phyloP scores from a whole-genome alignment of 148 eudicot species.

The Gaultheria prostrata region DNA sequence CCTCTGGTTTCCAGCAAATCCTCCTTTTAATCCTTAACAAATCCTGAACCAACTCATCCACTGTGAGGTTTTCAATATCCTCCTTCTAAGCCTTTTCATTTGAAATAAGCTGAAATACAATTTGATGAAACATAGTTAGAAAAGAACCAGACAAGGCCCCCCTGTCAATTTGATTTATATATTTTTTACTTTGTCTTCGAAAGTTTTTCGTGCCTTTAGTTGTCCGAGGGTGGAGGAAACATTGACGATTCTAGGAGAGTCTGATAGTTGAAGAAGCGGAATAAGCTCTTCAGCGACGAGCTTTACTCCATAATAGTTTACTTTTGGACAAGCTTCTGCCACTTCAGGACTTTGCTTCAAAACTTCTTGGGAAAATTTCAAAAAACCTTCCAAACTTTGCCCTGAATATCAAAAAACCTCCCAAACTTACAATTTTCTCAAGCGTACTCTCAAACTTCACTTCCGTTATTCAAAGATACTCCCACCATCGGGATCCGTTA shows the following conservation, averaged over 20 bases:
- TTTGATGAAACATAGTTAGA: neutral
- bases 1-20: conserved; percentile 23
- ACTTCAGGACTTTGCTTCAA: conserved; percentile 18
- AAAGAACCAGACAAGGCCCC: neutral
- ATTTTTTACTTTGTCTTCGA: too few relatives aligned
- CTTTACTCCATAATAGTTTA: conserved; percentile 48
- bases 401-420: too few relatives aligned
- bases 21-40: conserved; percentile 32
- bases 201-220: conserved; percentile 18
- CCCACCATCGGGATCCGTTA: too few relatives aligned
- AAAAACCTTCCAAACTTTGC: too few relatives aligned
- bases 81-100: conserved; percentile 22
- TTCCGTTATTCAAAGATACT: too few relatives aligned
- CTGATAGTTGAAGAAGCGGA: conserved; percentile 44
- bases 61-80: conserved; percentile 30
- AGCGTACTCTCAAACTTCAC: too few relatives aligned
- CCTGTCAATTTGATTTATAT: too few relatives aligned
- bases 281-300: conserved; percentile 25
- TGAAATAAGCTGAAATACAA: neutral
- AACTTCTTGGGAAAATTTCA: too few relatives aligned
- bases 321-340: conserved; percentile 34
- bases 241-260: conserved; percentile 40
- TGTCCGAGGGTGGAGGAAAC: conserved; percentile 31
- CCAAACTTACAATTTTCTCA: too few relatives aligned
- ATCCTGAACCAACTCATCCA: conserved; percentile 31